Conservation (phyloP, 208 protist species). For the Trypanosoma conorhini region DNA sequence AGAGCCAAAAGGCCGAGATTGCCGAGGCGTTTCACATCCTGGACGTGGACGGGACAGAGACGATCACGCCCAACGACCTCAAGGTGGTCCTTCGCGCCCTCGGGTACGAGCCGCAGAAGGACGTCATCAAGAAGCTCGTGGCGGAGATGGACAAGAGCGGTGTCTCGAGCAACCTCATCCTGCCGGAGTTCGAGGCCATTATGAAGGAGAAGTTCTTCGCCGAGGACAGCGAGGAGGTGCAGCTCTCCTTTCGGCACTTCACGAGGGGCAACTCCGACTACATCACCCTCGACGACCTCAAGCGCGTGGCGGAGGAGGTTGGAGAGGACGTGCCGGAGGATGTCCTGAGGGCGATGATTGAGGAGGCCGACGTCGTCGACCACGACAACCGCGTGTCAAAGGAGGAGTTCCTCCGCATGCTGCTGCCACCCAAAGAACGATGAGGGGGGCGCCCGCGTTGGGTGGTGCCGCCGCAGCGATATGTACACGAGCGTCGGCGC, state of each 20-base stretch:
- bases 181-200: slow-evolving; percentile 90
- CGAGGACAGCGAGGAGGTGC: slow-evolving; percentile 92
- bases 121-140: slow-evolving; percentile 90
- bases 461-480: background rate
- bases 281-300: slow-evolving; percentile 97
- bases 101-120: slow-evolving; percentile 95
- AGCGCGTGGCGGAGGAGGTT: slow-evolving; percentile 92
- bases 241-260: slow-evolving; percentile 95
- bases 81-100: slow-evolving; percentile 95
- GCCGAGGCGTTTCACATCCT: slow-evolving; percentile 96
- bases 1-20: slow-evolving; percentile 91
- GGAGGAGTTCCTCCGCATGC: slow-evolving; percentile 96
- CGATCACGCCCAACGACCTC: slow-evolving; percentile 92
- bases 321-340: slow-evolving; percentile 96
- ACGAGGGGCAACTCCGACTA: slow-evolving; percentile 93
- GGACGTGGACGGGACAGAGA: slow-evolving; percentile 93
- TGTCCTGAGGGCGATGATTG: slow-evolving; percentile 96
- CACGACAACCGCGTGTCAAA: slow-evolving; percentile 93
- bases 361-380: slow-evolving; percentile 94
- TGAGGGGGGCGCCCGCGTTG: background rate
- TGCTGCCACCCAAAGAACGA: slow-evolving; percentile 40
- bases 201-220: slow-evolving; percentile 91
- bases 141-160: slow-evolving; percentile 92
- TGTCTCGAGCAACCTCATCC: slow-evolving; percentile 89
- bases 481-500: background rate